Evolutionary conservation across 768 basidiomycete species (phyloP).

Genomic region (Candolleomyces aberdarensis): DNA sequence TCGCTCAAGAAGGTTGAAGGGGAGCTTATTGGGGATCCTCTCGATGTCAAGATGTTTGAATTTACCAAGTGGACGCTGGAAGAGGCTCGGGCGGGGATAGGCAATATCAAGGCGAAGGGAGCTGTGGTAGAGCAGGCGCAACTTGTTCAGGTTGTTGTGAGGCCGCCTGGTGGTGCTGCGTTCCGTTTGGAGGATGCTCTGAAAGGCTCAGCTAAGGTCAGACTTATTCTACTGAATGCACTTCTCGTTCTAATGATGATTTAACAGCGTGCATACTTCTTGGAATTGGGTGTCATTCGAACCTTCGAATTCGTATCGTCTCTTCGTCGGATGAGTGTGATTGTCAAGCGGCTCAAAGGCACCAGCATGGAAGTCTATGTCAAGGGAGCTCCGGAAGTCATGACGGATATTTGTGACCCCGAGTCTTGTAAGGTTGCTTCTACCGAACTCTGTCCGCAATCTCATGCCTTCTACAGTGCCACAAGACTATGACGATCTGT

Average conservation of each 20-base stretch:
- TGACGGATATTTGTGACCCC: constrained; percentile 90
- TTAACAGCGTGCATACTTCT: constrained; percentile 86
- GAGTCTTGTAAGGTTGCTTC: constrained; percentile 69
- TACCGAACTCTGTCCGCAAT: neutral
- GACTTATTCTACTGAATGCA: constrained; percentile 8
- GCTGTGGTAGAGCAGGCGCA: constrained; percentile 71
- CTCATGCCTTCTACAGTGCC: constrained; percentile 59
- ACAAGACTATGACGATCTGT: constrained; percentile 90
- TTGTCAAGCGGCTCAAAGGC: constrained; percentile 93
- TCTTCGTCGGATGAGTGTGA: constrained; percentile 93
- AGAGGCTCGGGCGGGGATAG: constrained; percentile 78
- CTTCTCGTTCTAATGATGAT: neutral
- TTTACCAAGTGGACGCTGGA: constrained; percentile 97
- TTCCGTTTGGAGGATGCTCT: constrained; percentile 94
- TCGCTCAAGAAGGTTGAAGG: constrained; percentile 89
- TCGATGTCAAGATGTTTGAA: constrained; percentile 97
- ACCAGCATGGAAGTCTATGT: constrained; percentile 96
- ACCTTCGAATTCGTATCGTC: constrained; percentile 96
- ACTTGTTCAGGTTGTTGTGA: constrained; percentile 92
- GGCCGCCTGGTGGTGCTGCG: constrained; percentile 89
- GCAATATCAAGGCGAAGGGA: constrained; percentile 65
- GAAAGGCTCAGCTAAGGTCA: constrained; percentile 75
- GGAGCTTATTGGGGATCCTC: constrained; percentile 88
- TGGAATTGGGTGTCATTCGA: constrained; percentile 94
- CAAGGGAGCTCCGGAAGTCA: constrained; percentile 99